Percentiles rank a stretch among this genome's conserved stretches.
Conservation (phyloP, 192 early-diverging fungal genomes). For the Backusella liffmaniae region DNA sequence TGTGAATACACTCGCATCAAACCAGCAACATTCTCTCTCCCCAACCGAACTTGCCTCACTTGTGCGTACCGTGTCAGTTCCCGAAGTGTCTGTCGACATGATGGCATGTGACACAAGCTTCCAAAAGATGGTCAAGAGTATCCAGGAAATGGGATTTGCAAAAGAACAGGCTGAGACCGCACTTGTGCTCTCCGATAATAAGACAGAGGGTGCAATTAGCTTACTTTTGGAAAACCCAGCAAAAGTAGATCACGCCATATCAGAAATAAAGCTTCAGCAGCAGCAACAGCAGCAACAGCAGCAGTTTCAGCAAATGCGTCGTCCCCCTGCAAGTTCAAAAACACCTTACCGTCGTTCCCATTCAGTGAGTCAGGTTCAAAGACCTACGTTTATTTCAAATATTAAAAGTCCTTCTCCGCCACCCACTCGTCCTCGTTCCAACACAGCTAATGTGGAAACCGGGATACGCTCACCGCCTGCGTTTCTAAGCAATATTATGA, state of each 20-base stretch:
- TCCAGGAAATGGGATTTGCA: slow-evolving; percentile 71
- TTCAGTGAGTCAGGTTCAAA: slow-evolving; percentile 11
- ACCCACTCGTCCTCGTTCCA: neutral
- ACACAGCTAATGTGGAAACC: neutral
- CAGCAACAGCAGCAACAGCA: neutral
- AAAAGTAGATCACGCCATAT: slow-evolving; percentile 29
- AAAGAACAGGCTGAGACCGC: slow-evolving; percentile 61
- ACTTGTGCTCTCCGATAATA: slow-evolving; percentile 48
- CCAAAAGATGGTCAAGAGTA: slow-evolving; percentile 37
- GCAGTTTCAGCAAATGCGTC: neutral
- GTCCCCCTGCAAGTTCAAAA: neutral
- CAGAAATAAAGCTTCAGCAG: neutral
- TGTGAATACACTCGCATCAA: neutral
- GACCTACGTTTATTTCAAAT: slow-evolving; percentile 11
- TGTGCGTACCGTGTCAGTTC: neutral
- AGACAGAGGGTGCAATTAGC: slow-evolving; percentile 57
- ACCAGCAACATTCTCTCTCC: neutral
- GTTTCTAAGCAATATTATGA: neutral
- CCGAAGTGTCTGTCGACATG: neutral
- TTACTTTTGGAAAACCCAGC: slow-evolving; percentile 60
- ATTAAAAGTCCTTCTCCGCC: neutral
- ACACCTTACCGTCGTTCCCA: slow-evolving; percentile 14
- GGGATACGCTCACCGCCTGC: slow-evolving; percentile 1
- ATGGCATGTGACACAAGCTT: neutral
- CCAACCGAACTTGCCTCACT: neutral